A percentile compares a stretch with the other conserved stretches of the same genome.
phyloP scores from a whole-genome alignment of 225 moss, liverwort and hornwort genomes.

The Bryoerythrophyllum caledonicum region DNA sequence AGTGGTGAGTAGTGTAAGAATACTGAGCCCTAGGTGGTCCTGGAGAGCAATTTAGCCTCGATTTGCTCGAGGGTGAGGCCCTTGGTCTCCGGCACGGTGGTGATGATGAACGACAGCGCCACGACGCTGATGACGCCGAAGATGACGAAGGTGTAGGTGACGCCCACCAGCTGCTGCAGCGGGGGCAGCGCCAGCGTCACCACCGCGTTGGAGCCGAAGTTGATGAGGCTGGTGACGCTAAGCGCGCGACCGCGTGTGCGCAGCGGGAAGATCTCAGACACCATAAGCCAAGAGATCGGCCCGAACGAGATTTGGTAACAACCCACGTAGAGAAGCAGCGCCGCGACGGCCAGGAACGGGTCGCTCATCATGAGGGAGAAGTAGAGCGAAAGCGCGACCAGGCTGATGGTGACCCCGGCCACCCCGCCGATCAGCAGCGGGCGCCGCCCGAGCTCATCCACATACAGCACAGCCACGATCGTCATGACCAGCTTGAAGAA shows the following conservation, averaged over 20 bases:
- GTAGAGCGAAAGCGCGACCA: conserved; percentile 63
- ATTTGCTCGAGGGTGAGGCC: conserved; percentile 87
- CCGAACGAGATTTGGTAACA: conserved; percentile 93
- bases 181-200: conserved; percentile 81
- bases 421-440: conserved; percentile 82
- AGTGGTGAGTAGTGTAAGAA: not conserved
- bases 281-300: conserved; percentile 95
- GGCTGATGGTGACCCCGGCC: conserved; percentile 59
- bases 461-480: conserved; percentile 65
- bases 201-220: conserved; percentile 80
- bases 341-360: conserved; percentile 67
- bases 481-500: conserved; percentile 84
- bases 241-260: conserved; percentile 75
- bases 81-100: conserved; percentile 80
- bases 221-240: conserved; percentile 73
- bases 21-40: conserved; percentile 23
- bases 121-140: conserved; percentile 62
- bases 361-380: conserved; percentile 65
- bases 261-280: conserved; percentile 88
- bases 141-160: conserved; percentile 66
- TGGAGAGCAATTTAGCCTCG: conserved; percentile 66
- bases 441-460: conserved; percentile 80
- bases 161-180: conserved; percentile 73
- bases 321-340: conserved; percentile 80
- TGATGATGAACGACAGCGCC: conserved; percentile 57